Conservation (phyloP, 441 rosid species). For the Euphorbia neoarborescens region DNA sequence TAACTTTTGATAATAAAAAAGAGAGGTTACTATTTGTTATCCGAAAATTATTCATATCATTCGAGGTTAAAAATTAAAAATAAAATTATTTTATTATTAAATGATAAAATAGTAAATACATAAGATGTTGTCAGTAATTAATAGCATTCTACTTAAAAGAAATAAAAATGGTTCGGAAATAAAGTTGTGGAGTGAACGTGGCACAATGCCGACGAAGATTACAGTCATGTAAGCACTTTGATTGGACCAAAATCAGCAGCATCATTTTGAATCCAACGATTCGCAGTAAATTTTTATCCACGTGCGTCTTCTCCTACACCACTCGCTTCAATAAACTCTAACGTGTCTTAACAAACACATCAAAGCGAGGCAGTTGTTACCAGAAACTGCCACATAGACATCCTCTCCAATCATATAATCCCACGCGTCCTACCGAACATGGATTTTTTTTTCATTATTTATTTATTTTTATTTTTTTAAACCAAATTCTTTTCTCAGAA, state of each 20-base stretch:
- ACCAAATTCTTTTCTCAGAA: slow-evolving; percentile 26
- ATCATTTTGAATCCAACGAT: not conserved
- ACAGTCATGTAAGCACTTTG: not conserved
- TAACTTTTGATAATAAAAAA: too few species aligned
- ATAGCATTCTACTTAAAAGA: too few species aligned
- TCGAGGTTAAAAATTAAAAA: too few species aligned
- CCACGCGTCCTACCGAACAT: slow-evolving; percentile 19
- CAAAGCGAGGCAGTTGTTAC: not conserved
- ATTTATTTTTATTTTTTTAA: not conserved
- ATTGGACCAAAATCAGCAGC: slow-evolving; percentile 6
- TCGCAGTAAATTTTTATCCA: not conserved
- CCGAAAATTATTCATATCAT: too few species aligned
- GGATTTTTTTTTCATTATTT: not conserved
- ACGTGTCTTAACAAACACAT: slow-evolving; percentile 8
- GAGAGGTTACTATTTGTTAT: too few species aligned
- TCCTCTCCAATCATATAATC: not conserved
- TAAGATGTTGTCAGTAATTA: too few species aligned
- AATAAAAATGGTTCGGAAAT: too few species aligned
- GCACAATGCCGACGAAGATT: not conserved
- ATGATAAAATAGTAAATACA: too few species aligned
- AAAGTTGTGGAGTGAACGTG: too few species aligned
- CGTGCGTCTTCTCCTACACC: not conserved
- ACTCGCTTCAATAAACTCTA: not conserved
- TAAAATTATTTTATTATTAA: too few species aligned
- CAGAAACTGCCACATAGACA: slow-evolving; percentile 7